Evolutionary conservation across 225 moss, liverwort and hornwort genomes (phyloP).

Genomic region (Asterella californica): DNA sequence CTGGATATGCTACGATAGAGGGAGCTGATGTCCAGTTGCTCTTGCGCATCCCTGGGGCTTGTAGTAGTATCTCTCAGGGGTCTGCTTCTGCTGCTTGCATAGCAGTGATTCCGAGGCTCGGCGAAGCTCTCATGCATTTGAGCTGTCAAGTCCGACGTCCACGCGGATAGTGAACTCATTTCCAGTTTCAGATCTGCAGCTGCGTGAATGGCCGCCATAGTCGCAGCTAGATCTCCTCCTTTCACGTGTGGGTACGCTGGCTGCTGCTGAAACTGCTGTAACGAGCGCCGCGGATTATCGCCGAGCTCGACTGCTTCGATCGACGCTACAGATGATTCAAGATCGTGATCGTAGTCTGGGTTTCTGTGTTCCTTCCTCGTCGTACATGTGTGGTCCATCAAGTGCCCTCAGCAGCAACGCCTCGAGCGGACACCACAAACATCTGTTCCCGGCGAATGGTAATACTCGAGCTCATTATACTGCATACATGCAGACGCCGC

Average conservation of each 20-base stretch:
- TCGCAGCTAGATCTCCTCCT: slow-evolving; percentile 4
- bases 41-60: neutral
- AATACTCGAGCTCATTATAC: slow-evolving; percentile 10
- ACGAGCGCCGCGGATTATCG: neutral
- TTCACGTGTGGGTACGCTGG: neutral
- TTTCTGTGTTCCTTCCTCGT: neutral
- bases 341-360: neutral
- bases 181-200: slow-evolving; percentile 26
- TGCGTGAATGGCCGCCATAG: slow-evolving; percentile 24
- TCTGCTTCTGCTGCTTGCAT: slow-evolving; percentile 11
- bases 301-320: neutral
- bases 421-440: neutral
- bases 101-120: neutral
- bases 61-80: neutral
- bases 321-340: neutral
- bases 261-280: neutral
- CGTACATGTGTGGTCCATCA: slow-evolving; percentile 5
- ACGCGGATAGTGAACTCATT: slow-evolving; percentile 14
- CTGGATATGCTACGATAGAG: neutral
- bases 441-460: neutral
- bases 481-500: too few relatives aligned
- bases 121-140: slow-evolving; percentile 19
- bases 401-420: neutral
- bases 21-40: slow-evolving; percentile 19
- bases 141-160: slow-evolving; percentile 11